These are phyloP conservation scores for Capsicum rhomboideum DNA, from an alignment of 257 asterid genomes.

Conservation along the genomic window DNA sequence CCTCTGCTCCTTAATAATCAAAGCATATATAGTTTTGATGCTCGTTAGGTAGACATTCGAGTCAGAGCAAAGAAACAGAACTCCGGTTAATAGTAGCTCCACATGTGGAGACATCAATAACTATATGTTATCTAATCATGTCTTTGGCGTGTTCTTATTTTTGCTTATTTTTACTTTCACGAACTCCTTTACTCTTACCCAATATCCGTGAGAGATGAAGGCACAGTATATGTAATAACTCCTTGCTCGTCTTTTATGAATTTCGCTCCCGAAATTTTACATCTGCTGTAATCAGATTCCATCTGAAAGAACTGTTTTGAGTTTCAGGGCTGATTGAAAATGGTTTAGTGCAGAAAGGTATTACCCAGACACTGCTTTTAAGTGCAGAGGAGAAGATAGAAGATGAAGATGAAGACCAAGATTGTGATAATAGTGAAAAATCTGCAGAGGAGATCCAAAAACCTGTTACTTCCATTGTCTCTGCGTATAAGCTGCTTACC, in stretches of 20 bases:
- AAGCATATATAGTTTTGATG: neutral
- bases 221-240: neutral
- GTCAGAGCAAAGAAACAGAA: neutral
- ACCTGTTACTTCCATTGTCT: constrained; percentile 71
- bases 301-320: neutral
- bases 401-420: constrained; percentile 61
- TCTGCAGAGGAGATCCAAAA: constrained; percentile 63
- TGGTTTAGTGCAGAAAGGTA: constrained; percentile 71
- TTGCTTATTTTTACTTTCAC: neutral
- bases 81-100: neutral
- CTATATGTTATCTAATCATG: neutral
- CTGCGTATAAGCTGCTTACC: constrained; percentile 82
- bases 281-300: neutral
- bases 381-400: constrained; percentile 32
- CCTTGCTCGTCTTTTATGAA: neutral
- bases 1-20: neutral
- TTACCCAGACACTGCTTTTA: constrained; percentile 60
- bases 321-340: constrained; percentile 14
- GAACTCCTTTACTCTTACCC: neutral
- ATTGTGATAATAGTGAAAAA: constrained; percentile 75
- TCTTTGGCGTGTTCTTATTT: neutral
- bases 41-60: neutral
- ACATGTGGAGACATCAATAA: neutral
- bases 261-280: neutral
- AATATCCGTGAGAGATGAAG: neutral